Evolutionary conservation across 805 yeast genomes (phyloP), one percentile per base, ranked within the genome.

Genomic region (Starmera pachycereana): DNA sequence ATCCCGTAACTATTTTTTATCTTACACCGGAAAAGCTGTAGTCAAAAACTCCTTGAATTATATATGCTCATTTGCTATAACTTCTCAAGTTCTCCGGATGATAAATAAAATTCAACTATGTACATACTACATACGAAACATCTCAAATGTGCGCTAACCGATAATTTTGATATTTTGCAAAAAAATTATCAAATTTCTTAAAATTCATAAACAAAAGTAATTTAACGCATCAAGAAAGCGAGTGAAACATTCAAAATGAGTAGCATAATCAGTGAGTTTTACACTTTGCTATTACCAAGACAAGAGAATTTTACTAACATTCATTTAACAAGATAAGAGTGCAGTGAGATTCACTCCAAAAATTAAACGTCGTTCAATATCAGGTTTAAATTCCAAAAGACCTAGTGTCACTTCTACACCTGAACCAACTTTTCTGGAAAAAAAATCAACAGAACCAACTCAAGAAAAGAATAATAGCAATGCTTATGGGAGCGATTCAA

Each of bases 311-410:
- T 32, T 9, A 40, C 44, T 39, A 39, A 41, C 41, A 5, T 8
- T 32, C 12, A 27, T 12, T 12, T 11, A 27, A 14, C 32, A 35
- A 54, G 59, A 74, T 45, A 74, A 74, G 50, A 67, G 76, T 37
- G 72, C 78, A 22, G 71, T 81, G 11, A 74, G 81, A 41, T 81
- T 81, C 58, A 66, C 71, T n/a, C 88, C 88, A 3, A 79, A 78
- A 44, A 50, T 63, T 10, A 67, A 59, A 42, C 66, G 71, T 48
- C 61, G 72, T 38, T 54, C 63, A 19, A 53, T 53, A 1, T 42
- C 53, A 3, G 43, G 48, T 9, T 55, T 63, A 2, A 54, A 60
- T 8, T 50, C 59, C 29, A 51, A 57, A 40, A 49, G 48, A 37
- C 33, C 57, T 7, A 53, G 49, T 33, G 41, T 43, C 25, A 43